A percentile compares a stretch with the other conserved stretches of the same genome.
Conservation (phyloP, 257 asterid species). For the Anisodus acutangulus region DNA sequence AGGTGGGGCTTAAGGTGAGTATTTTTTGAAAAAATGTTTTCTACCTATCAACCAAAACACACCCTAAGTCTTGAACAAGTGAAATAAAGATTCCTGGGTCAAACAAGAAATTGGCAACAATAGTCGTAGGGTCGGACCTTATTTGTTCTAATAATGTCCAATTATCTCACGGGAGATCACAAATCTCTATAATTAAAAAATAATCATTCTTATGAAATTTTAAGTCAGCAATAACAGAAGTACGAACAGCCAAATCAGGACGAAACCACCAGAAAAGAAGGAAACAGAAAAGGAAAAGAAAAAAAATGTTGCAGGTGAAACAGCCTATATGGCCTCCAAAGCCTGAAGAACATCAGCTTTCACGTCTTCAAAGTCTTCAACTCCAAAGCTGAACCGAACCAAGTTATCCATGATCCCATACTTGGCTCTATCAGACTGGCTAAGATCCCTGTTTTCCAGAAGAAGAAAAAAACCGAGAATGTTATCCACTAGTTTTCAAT, state of each 20-base stretch:
- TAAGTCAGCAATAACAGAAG: neutral
- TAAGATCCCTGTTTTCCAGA: slow-evolving; percentile 70
- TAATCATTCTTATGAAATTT: too few species aligned
- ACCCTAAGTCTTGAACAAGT: too few species aligned
- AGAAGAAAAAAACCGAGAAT: neutral
- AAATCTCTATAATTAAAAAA: too few species aligned
- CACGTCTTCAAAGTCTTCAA: slow-evolving; percentile 82
- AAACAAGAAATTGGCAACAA: too few species aligned
- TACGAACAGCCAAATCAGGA: neutral
- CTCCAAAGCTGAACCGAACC: slow-evolving; percentile 95
- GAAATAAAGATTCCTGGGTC: too few species aligned
- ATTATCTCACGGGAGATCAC: too few species aligned
- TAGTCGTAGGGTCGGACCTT: too few species aligned
- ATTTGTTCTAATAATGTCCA: too few species aligned
- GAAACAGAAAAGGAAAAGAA: neutral
- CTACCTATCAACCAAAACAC: too few species aligned
- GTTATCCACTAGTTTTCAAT: neutral
- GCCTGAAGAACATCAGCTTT: slow-evolving; percentile 88
- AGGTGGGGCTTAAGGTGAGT: too few species aligned
- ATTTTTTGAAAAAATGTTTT: too few species aligned
- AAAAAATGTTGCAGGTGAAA: neutral
- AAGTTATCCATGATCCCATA: slow-evolving; percentile 86
- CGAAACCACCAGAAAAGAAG: neutral
- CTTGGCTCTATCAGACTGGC: slow-evolving; percentile 78
- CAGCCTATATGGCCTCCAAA: slow-evolving; percentile 61